Evolutionary conservation across 306 rosid species (phyloP), one percentile per base, ranked within the genome.

Genomic region (Cotoneaster glaucophyllus): DNA sequence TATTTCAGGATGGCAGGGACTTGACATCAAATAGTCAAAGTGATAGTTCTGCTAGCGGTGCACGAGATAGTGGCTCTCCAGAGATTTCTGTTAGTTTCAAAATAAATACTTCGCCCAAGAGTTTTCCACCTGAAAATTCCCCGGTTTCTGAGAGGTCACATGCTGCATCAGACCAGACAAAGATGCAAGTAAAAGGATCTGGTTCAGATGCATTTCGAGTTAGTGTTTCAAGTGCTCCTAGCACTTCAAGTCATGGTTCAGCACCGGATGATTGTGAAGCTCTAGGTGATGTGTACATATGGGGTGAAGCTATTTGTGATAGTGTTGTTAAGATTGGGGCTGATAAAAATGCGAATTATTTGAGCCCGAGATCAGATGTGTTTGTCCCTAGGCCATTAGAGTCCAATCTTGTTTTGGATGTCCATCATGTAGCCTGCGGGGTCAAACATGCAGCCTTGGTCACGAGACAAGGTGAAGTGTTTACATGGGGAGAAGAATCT

Each of bases 401-500:
- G 73, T 89, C 93, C 29, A 87, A 87, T 86, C 86, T 92, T 82
- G 97, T 89, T 79, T 86, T 95, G 84, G 99, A 96, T 74, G 94
- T 90, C 67, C 92, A 88, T 80, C 96, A 78, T 77, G 87, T 96
- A 75, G 93, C 99, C 75, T 96, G 99, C 76, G 99, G 99, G 69
- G 99, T 96, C 76, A 89, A 32, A 80, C 99, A 96, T 82, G 92
- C 96, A 71, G 89, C 97, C 56, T 77, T 96, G 58, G 98, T 96
- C 77, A 96, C 97, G 4, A 87, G 99, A 85, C 99, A 96, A 85
- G 99, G 98, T 80, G 99, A 90, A 81, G 79, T 92, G 70, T 96
- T 90, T 80, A 90, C 99, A 34, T 96, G 99, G 99, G 99, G 99
- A 12, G 99, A 96, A 86, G 99, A 92, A 89, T 96, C 97, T 44